Evolutionary conservation across 2,329 filamentous ascomycete genomes (phyloP).

Genomic region (Aspergillus fumigatiaffinis): DNA sequence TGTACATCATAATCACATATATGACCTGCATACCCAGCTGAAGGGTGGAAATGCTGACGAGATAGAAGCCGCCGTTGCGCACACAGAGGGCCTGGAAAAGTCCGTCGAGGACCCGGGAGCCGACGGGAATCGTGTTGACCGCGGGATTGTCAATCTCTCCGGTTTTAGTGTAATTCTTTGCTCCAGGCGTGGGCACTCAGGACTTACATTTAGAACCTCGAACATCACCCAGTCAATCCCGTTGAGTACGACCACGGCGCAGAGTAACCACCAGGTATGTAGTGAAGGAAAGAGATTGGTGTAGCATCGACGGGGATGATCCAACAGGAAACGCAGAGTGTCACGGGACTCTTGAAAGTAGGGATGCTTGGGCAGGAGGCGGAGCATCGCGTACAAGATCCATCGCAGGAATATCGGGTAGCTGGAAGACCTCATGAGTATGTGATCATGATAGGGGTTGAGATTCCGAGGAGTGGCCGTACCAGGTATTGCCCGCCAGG

Average conservation of each 20-base stretch:
- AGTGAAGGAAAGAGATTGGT: slow-evolving; percentile 56
- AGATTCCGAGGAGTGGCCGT: neutral
- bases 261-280: slow-evolving; percentile 56
- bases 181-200: neutral
- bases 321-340: slow-evolving; percentile 53
- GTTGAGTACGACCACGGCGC: slow-evolving; percentile 51
- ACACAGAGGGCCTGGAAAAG: slow-evolving; percentile 57
- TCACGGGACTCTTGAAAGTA: slow-evolving; percentile 17
- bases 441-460: neutral
- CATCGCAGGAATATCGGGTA: neutral
- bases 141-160: no score
- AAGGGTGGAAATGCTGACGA: slow-evolving; percentile 47
- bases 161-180: neutral
- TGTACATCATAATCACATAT: slow-evolving; percentile 64
- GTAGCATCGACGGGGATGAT: slow-evolving; percentile 59
- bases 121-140: slow-evolving; percentile 2
- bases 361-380: neutral
- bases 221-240: slow-evolving; percentile 50
- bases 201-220: slow-evolving; percentile 43
- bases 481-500: slow-evolving; percentile 36
- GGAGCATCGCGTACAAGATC: neutral
- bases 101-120: slow-evolving; percentile 50
- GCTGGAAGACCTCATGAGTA: neutral
- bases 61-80: slow-evolving; percentile 48
- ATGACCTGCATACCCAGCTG: slow-evolving; percentile 36